These are phyloP conservation scores for Rhodotorula glutinis DNA, from an alignment of 1,284 basidiomycete genomes.

Conservation along the genomic window DNA sequence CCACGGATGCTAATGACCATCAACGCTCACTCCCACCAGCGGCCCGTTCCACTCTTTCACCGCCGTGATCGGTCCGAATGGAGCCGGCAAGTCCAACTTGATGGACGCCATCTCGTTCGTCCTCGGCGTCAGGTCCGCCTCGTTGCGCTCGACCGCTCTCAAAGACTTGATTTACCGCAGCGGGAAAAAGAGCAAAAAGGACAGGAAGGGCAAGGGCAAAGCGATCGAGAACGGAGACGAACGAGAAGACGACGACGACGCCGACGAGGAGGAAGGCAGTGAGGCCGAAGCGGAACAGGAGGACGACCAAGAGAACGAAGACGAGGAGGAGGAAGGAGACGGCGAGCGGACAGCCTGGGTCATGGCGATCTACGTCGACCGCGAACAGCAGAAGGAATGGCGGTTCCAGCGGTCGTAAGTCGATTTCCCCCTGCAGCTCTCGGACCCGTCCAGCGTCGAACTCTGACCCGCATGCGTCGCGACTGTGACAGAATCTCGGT, in stretches of 20 bases:
- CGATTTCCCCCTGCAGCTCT: neutral
- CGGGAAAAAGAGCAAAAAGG: slow-evolving; percentile 43
- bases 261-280: slow-evolving; percentile 55
- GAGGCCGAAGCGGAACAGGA: slow-evolving; percentile 59
- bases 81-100: slow-evolving; percentile 96
- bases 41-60: slow-evolving; percentile 92
- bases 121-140: slow-evolving; percentile 88
- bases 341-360: slow-evolving; percentile 92
- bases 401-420: slow-evolving; percentile 84
- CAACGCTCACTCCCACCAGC: no score
- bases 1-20: neutral
- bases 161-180: slow-evolving; percentile 95
- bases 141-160: slow-evolving; percentile 86
- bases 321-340: slow-evolving; percentile 65
- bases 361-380: slow-evolving; percentile 81
- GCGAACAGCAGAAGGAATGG: slow-evolving; percentile 69
- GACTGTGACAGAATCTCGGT: slow-evolving; percentile 67
- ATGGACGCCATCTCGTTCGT: slow-evolving; percentile 99
- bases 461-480: neutral
- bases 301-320: slow-evolving; percentile 52
- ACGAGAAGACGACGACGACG: slow-evolving; percentile 48
- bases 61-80: slow-evolving; percentile 96
- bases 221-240: slow-evolving; percentile 37
- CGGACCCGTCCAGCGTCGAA: no score
- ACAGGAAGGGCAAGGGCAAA: slow-evolving; percentile 46